phyloP scores from a whole-genome alignment of 257 asterid genomes.

The Capsicum pubescens region DNA sequence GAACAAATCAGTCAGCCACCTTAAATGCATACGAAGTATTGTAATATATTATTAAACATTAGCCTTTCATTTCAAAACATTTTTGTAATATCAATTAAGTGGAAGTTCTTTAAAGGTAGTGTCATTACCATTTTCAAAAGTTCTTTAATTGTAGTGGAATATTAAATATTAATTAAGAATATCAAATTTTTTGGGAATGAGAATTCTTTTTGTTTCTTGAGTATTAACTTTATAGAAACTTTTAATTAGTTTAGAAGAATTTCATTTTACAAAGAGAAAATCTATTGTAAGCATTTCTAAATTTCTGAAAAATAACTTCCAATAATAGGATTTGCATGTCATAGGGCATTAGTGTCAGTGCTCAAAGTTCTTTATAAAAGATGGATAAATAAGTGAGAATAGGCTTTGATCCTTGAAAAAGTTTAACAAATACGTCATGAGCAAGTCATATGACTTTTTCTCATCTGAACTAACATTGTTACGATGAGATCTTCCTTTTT shows the following conservation, averaged over 20 bases:
- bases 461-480: too few species aligned
- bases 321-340: background rate
- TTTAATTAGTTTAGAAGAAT: background rate
- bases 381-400: too few species aligned
- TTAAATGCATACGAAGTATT: too few species aligned
- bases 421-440: background rate
- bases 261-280: background rate
- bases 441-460: background rate
- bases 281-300: background rate
- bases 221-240: background rate
- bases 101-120: too few species aligned
- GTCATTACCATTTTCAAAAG: background rate
- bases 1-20: too few species aligned
- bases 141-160: background rate
- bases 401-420: background rate
- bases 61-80: background rate
- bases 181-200: background rate
- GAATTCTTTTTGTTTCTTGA: background rate
- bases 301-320: background rate
- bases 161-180: too few species aligned
- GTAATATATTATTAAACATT: background rate
- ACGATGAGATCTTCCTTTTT: background rate
- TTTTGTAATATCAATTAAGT: background rate
- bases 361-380: background rate
- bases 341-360: background rate